Evolutionary conservation across 2,329 filamentous ascomycete species (phyloP).

Genomic region (Fusarium cyanostomum): DNA sequence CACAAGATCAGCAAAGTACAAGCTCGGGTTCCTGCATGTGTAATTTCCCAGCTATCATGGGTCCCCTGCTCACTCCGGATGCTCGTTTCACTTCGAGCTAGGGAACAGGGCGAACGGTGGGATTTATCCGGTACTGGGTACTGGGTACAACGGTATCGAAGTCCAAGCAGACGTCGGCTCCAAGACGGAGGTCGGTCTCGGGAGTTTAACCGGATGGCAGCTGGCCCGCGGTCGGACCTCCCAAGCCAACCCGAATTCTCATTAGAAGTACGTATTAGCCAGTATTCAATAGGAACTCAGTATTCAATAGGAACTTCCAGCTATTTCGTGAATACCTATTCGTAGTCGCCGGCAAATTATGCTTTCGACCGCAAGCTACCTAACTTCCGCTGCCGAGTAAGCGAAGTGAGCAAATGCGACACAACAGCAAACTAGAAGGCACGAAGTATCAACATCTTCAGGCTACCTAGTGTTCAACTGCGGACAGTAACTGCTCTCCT

Average conservation of each 20-base stretch:
- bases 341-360: too few species aligned
- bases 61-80: slow-evolving; percentile 30
- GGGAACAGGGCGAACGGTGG: slow-evolving; percentile 10
- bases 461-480: not conserved
- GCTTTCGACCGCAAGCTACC: not conserved
- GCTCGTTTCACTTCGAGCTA: slow-evolving; percentile 36
- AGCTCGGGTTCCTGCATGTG: slow-evolving; percentile 38
- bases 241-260: too few species aligned
- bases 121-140: slow-evolving; percentile 8
- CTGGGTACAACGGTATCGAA: slow-evolving; percentile 1
- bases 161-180: not conserved
- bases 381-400: slow-evolving; percentile 15
- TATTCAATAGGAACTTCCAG: too few species aligned
- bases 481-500: too few species aligned
- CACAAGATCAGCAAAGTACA: slow-evolving; percentile 14
- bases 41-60: slow-evolving; percentile 40
- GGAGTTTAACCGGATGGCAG: slow-evolving; percentile 3
- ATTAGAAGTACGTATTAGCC: too few species aligned
- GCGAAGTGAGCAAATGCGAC: slow-evolving; percentile 18
- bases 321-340: too few species aligned
- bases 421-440: not conserved
- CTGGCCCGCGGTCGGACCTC: not conserved
- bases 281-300: too few species aligned
- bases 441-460: not conserved
- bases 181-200: not conserved